Evolutionary conservation across 73 alveolate species (phyloP).

Genomic region (Loxodes magnus): DNA sequence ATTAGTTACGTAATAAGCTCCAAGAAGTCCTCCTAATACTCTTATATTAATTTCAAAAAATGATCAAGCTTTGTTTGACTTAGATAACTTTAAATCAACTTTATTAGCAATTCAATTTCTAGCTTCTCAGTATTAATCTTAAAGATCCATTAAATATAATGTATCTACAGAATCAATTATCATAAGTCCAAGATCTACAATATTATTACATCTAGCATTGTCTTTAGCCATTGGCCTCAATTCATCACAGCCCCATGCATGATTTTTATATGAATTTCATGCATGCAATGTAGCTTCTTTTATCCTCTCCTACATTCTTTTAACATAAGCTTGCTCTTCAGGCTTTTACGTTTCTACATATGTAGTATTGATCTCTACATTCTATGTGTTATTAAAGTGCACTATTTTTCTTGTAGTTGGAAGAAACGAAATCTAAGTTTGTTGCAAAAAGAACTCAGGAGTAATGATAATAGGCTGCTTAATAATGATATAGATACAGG

Average conservation of each 20-base stretch:
- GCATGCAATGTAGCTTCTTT: conserved; percentile 11
- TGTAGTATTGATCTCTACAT: too few species aligned
- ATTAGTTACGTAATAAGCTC: conserved; percentile 5
- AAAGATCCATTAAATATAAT: conserved; percentile 1
- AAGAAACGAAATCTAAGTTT: too few species aligned
- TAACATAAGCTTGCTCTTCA: too few species aligned
- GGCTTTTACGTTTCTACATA: too few species aligned
- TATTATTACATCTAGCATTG: conserved; percentile 1
- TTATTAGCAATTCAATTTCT: not conserved
- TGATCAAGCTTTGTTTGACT: not conserved
- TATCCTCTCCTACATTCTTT: too few species aligned
- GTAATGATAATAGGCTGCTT: too few species aligned
- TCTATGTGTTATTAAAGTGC: too few species aligned
- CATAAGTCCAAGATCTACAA: conserved; percentile 2
- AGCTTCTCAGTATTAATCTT: conserved; percentile 3
- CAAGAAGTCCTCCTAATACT: conserved; percentile 10
- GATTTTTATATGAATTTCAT: not conserved
- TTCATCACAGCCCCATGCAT: conserved; percentile 12
- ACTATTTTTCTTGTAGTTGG: too few species aligned
- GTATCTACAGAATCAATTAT: conserved; percentile 8
- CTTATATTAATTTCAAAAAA: conserved; percentile 11
- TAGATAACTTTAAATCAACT: not conserved
- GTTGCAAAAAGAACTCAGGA: too few species aligned
- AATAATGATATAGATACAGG: too few species aligned
- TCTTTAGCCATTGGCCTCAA: not conserved